Percentiles rank a stretch among this genome's conserved stretches.
These are phyloP conservation scores for Neocallimastix lanati DNA, from an alignment of 192 early-diverging fungal species.

Conservation along the genomic window DNA sequence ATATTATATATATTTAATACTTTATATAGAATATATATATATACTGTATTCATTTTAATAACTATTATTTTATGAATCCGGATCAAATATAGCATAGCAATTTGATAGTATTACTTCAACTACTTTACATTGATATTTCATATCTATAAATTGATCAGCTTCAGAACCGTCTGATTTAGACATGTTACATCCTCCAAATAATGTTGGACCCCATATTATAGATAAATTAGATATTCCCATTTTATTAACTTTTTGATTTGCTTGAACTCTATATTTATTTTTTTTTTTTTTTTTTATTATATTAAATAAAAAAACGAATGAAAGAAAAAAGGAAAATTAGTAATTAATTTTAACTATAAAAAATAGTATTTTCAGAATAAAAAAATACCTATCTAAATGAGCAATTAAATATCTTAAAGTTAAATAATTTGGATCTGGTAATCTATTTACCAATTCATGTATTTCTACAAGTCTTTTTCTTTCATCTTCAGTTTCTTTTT, in stretches of 20 bases:
- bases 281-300: too few relatives aligned
- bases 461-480: conserved; percentile 35
- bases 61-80: not conserved
- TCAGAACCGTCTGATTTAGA: not conserved
- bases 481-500: conserved; percentile 45
- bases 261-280: not conserved
- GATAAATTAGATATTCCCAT: not conserved
- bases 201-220: not conserved
- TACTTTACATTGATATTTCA: not conserved
- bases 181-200: not conserved
- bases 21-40: too few relatives aligned
- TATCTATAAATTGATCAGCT: not conserved
- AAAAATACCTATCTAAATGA: conserved; percentile 64
- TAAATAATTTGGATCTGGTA: conserved; percentile 66
- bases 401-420: conserved; percentile 61
- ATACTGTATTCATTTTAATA: not conserved
- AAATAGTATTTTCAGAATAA: too few relatives aligned
- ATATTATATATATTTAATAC: too few relatives aligned
- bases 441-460: conserved; percentile 51
- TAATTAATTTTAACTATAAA: too few relatives aligned
- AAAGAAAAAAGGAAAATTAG: too few relatives aligned
- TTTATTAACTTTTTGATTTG: not conserved
- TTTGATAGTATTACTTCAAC: not conserved
- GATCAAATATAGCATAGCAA: not conserved
- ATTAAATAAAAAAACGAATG: too few relatives aligned